Conservation (phyloP, 805 yeast species). For the Hermanozyma aechmeae region DNA sequence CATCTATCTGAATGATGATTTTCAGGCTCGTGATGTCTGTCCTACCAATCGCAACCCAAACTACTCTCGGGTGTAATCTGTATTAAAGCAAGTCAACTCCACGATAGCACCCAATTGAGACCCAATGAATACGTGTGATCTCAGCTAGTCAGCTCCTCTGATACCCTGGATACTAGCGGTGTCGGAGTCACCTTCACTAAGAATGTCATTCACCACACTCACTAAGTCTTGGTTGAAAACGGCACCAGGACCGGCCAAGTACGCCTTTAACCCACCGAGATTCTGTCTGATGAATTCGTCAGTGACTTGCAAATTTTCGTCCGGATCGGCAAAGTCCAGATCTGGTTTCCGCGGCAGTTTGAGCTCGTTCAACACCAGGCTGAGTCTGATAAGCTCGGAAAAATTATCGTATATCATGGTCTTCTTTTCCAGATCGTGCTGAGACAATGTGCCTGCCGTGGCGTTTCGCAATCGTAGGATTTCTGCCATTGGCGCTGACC, state of each 20-base stretch:
- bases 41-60: too few species aligned
- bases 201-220: conserved; percentile 4
- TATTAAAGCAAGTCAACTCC: too few species aligned
- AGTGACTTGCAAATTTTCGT: conserved; percentile 2
- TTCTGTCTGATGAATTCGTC: conserved; percentile 4
- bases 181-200: conserved; percentile 3
- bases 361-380: conserved; percentile 35
- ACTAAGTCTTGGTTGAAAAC: conserved; percentile 10
- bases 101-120: too few species aligned
- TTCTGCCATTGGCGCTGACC: conserved; percentile 17
- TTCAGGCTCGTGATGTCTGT: background rate
- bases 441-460: conserved; percentile 33
- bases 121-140: too few species aligned
- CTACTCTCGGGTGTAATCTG: too few species aligned
- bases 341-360: too few species aligned
- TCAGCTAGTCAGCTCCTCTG: too few species aligned
- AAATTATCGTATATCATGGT: conserved; percentile 69
- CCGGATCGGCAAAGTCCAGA: too few species aligned
- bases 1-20: background rate
- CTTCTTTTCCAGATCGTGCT: conserved; percentile 53
- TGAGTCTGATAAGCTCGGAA: conserved; percentile 61
- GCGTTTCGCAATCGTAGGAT: conserved; percentile 21
- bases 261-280: conserved; percentile 3
- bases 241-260: conserved; percentile 5
- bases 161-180: conserved; percentile 7